Percentiles rank a stretch among this genome's conserved stretches.
Conservation (phyloP, 75 land plant genomes). For the Cunninghamia lanceolata region DNA sequence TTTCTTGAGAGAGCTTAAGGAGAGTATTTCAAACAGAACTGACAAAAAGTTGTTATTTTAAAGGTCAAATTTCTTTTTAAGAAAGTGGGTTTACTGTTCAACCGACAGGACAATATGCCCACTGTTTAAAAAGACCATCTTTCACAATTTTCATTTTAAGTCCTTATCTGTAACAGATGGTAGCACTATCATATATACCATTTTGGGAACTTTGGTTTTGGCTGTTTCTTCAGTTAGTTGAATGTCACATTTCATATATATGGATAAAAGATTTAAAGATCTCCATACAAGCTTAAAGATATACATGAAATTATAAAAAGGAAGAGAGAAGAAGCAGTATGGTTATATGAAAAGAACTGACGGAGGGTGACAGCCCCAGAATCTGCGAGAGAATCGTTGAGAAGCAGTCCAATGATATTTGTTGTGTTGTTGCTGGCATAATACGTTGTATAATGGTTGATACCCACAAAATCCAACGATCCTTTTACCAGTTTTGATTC, state of each 20-base stretch:
- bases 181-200: background rate
- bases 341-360: conserved; percentile 17
- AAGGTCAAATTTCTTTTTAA: too few species aligned
- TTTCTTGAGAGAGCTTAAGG: too few species aligned
- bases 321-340: background rate
- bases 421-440: conserved; percentile 42
- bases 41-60: too few species aligned
- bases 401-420: conserved; percentile 23
- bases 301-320: background rate
- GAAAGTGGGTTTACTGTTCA: too few species aligned
- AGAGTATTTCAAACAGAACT: too few species aligned
- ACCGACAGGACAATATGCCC: too few species aligned
- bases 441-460: conserved; percentile 74
- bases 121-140: background rate
- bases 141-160: background rate
- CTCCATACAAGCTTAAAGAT: too few species aligned
- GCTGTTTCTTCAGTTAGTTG: background rate
- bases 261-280: too few species aligned
- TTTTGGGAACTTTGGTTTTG: background rate
- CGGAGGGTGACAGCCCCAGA: conserved; percentile 50
- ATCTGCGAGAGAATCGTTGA: conserved; percentile 46
- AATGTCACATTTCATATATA: background rate
- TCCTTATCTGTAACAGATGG: background rate
- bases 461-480: conserved; percentile 73
- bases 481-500: conserved; percentile 51